Evolutionary conservation across 1,139 yeast genomes (phyloP), one percentile per base, ranked within the genome.

Genomic region (Hansenula lynferdii): DNA sequence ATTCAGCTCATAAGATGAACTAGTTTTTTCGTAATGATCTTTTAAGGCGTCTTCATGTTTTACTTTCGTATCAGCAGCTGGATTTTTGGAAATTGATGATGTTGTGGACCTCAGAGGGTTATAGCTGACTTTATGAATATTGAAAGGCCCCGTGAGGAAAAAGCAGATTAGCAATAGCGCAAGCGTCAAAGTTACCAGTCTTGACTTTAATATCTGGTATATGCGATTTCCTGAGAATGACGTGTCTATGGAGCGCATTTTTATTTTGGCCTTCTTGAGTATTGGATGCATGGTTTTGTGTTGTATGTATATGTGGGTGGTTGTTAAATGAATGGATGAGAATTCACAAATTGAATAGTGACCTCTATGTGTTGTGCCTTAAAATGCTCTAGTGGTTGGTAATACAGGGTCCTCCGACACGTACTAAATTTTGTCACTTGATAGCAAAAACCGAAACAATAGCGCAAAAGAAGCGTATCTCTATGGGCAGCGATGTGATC

Each of bases 201-300:
- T 28, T n/a, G 33, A 28, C 16, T 29, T 35, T 16, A 35, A n/a
- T n/a, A 35, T 18, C 17, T 35, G 37, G n/a, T 35, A 35, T 5
- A 29, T 11, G 17, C 23, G 17, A 19, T 11, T 14, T 12, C 19
- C 23, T 9, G 33, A 17, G 8, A 35, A 19, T 14, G 12, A n/a
- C 3, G 14, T 35, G 19, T 35, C 32, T 4, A 28, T 17, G 5
- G 21, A n/a, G n/a, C 29, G 24, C 5, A 35, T 19, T 23, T 20
- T 28, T 12, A 35, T 27, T 16, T 29, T 35, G 6, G 25, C 24
- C 5, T 19, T 35, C 10, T 29, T 28, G 2, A 34, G 9, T 10
- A 32, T 25, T 3, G 24, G 32, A 3, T 28, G 32, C 25, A 21
- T 30, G 12, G 27, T 25, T 9, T 5, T 25, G 16, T 25, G 8